Evolutionary conservation across 352 stramenopile species (phyloP), one percentile per base, ranked within the genome.

Genomic region (Phytophthora hybrid): DNA sequence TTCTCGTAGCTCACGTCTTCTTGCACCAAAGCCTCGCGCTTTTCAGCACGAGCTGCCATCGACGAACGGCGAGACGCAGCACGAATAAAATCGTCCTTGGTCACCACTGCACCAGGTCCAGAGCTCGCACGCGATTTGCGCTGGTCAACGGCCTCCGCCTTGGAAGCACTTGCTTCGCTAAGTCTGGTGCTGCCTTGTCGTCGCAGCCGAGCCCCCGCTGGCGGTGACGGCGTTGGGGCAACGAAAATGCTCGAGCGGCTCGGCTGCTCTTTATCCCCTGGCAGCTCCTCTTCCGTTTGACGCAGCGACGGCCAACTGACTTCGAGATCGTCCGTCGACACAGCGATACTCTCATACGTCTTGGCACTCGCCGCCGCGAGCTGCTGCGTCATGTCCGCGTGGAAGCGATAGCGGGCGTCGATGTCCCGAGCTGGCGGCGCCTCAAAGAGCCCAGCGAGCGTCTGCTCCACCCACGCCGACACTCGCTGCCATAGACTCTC

Each of bases 1-100:
- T 85, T 90, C 31, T 92, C 87, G 64, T 91, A 89, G 32, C 71
- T 85, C 39, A 90, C 80, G 65, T 92, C 83, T n/a, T 81, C 82
- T 52, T 79, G 76, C 37, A 72, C 80, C 26, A 82, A 67, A 44
- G 78, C 72, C 14, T 79, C 80, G 19, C 83, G 83, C 59, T 87
- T 86, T 60, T 90, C 80, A 1, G 70, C 66, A 55, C 78, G 80
- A 57, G 77, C 78, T n/a, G 78, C 70, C 46, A 90, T 87, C 16
- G 83, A 83, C 19, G 74, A 71, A 11, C 80, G 83, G 7, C 69
- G 78, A 47, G 88, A 79, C 9, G 81, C 71, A 10, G 71, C 73
- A 31, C 61, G 74, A 34, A 88, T 52, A 62, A 79, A 66, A 14
- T 73, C 58, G 41, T 81, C 76, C 29, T 77, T 84, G 3, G 55